Percentiles rank a stretch among this genome's conserved stretches.
These are phyloP conservation scores for Escovopsis sp. DNA, from an alignment of 2,329 filamentous ascomycete genomes.

Conservation along the genomic window DNA sequence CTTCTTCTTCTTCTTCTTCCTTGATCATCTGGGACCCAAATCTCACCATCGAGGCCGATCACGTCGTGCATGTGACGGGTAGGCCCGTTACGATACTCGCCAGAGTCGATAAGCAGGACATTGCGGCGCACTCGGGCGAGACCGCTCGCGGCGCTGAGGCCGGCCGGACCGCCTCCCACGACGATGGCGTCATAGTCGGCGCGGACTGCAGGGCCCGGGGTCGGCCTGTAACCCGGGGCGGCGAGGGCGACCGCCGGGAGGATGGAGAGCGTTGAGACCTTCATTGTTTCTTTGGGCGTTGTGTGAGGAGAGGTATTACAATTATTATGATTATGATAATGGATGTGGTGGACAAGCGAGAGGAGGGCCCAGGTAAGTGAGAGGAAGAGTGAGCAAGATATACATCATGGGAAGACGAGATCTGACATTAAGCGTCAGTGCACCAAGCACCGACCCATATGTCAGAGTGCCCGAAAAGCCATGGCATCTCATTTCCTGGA, in stretches of 20 bases:
- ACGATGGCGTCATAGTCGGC: slow-evolving; percentile 38
- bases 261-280: background rate
- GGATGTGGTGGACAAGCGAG: no score
- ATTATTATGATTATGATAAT: no score
- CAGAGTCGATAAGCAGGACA: slow-evolving; percentile 42
- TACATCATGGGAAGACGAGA: no score
- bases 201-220: background rate
- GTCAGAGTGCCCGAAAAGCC: no score
- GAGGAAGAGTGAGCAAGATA: no score
- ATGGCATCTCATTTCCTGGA: no score
- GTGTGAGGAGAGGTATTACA: no score
- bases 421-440: no score
- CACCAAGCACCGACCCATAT: no score
- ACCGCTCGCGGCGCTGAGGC: slow-evolving; percentile 38
- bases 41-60: slow-evolving; percentile 40
- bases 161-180: slow-evolving; percentile 42
- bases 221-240: no score
- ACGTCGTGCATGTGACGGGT: slow-evolving; percentile 49
- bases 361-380: no score
- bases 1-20: no score
- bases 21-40: background rate
- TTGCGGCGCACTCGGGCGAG: slow-evolving; percentile 43
- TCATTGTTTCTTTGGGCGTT: background rate
- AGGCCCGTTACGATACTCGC: slow-evolving; percentile 39
- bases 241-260: background rate